Evolutionary conservation across 257 asterid species (phyloP).

Genomic region (Eucommia ulmoides): DNA sequence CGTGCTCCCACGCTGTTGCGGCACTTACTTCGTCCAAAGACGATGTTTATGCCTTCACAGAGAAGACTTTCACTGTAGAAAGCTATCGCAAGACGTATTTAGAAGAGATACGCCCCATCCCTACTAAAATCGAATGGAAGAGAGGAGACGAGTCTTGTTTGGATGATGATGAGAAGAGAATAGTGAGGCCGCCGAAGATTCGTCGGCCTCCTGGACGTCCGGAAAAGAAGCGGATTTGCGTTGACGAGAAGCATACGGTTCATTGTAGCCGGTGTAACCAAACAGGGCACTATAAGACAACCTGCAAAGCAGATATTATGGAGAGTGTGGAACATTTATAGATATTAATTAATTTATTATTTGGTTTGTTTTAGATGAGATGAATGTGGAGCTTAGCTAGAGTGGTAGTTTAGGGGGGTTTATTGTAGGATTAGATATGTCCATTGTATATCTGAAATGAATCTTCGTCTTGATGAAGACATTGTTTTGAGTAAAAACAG

Average conservation of each 20-base stretch:
- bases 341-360: constrained; percentile 4
- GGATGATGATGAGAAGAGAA: constrained; percentile 20
- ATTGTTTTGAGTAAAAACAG: too few relatives aligned
- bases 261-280: constrained; percentile 59
- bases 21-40: constrained; percentile 44
- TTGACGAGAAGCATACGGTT: constrained; percentile 68
- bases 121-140: constrained; percentile 44
- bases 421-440: too few relatives aligned
- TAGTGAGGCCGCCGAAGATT: constrained; percentile 58
- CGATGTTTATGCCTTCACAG: constrained; percentile 40
- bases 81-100: constrained; percentile 36
- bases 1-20: constrained; percentile 74
- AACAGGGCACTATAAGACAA: constrained; percentile 66
- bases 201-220: constrained; percentile 73
- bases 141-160: constrained; percentile 17
- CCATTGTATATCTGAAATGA: too few relatives aligned
- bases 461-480: too few relatives aligned
- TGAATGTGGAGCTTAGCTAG: too few relatives aligned
- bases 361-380: too few relatives aligned
- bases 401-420: too few relatives aligned
- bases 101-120: constrained; percentile 30
- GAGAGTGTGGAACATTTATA: constrained; percentile 25
- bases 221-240: constrained; percentile 53
- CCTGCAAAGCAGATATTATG: constrained; percentile 42
- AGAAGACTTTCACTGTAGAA: constrained; percentile 34